Percentiles rank a stretch among this genome's conserved stretches.
Conservation (phyloP, 1,139 yeast species). For the Arxiozyma slooffiae region DNA sequence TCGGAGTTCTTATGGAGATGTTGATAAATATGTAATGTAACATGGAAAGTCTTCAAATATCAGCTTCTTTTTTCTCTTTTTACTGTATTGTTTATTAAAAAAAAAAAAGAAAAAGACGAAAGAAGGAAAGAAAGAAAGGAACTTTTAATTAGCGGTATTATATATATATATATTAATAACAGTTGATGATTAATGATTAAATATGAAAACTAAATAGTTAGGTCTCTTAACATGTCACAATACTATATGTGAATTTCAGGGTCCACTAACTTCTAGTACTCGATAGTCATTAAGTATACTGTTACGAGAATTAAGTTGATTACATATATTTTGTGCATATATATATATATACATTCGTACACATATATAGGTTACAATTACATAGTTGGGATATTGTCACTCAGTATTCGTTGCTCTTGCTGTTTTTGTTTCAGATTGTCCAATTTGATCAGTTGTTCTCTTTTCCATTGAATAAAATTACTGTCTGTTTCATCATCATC, state of each 20-base stretch:
- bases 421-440: slow-evolving; percentile 9
- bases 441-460: slow-evolving; percentile 21
- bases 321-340: not conserved
- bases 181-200: not conserved
- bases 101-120: no score
- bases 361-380: not conserved
- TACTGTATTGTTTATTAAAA: no score
- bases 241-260: not conserved
- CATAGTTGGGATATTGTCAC: not conserved
- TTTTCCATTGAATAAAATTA: slow-evolving; percentile 24
- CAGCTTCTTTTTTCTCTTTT: no score
- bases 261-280: not conserved
- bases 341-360: not conserved
- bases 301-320: no score
- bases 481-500: slow-evolving; percentile 24
- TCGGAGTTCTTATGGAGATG: no score
- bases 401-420: slow-evolving; percentile 1
- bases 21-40: no score
- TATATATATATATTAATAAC: no score
- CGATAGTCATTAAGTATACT: not conserved
- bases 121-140: no score
- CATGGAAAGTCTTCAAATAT: no score
- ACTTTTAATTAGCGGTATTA: no score
- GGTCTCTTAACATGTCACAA: not conserved
- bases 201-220: no score